These are phyloP conservation scores for Saccharomycopsis sp. DNA, from an alignment of 805 yeast species.

Conservation along the genomic window DNA sequence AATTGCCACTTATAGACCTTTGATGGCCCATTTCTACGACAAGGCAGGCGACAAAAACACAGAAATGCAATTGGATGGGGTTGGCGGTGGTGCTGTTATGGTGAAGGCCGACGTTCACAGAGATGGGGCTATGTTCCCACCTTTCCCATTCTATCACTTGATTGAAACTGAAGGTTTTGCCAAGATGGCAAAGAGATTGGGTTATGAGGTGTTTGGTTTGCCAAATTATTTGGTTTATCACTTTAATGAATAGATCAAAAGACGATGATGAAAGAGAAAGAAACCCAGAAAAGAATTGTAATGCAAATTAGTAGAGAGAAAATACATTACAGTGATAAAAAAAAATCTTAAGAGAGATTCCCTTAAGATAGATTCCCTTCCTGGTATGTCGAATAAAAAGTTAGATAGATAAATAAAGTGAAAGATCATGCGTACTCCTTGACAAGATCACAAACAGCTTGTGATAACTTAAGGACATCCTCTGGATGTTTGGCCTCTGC, in stretches of 20 bases:
- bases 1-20: slow-evolving; percentile 85
- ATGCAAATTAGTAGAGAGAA: neutral
- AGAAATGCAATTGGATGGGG: slow-evolving; percentile 89
- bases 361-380: too few species aligned
- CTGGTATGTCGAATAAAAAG: too few species aligned
- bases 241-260: slow-evolving; percentile 53
- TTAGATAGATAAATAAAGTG: too few species aligned
- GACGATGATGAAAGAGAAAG: neutral
- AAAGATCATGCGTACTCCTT: neutral
- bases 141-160: slow-evolving; percentile 93
- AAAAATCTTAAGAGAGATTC: too few species aligned
- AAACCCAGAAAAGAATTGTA: neutral
- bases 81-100: slow-evolving; percentile 93
- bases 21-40: slow-evolving; percentile 86
- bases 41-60: slow-evolving; percentile 49
- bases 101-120: slow-evolving; percentile 97
- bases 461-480: slow-evolving; percentile 40
- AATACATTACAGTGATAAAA: neutral
- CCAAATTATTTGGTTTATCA: slow-evolving; percentile 94
- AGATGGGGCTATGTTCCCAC: slow-evolving; percentile 99
- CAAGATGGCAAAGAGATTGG: slow-evolving; percentile 93
- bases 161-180: slow-evolving; percentile 98
- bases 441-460: slow-evolving; percentile 30
- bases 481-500: slow-evolving; percentile 66
- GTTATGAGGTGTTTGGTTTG: slow-evolving; percentile 83